Conservation (phyloP, 352 stramenopile genomes). For the Phytophthora pistaciae region DNA sequence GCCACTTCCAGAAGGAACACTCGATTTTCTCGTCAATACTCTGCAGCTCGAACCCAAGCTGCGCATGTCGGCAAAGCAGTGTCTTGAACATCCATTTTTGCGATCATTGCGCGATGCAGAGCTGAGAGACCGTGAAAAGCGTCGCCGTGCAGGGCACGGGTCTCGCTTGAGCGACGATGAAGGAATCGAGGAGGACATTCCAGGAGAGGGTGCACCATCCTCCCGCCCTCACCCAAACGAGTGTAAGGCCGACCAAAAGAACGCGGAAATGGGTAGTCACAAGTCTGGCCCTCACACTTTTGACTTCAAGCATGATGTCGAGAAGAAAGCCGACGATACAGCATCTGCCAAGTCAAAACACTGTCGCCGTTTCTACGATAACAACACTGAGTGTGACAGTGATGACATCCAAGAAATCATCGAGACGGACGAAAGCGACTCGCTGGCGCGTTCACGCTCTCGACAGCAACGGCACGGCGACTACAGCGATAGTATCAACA, state of each 20-base stretch:
- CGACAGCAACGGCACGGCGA: constrained; percentile 6
- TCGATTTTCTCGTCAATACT: constrained; percentile 76
- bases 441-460: constrained; percentile 13
- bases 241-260: constrained; percentile 32
- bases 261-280: not conserved
- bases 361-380: constrained; percentile 25
- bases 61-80: constrained; percentile 59
- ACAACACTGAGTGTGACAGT: constrained; percentile 64
- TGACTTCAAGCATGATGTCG: constrained; percentile 41
- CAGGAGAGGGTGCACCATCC: constrained; percentile 40
- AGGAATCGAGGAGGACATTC: constrained; percentile 86
- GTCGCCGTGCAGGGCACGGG: constrained; percentile 11
- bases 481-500: constrained; percentile 7
- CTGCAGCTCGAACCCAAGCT: constrained; percentile 71
- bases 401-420: constrained; percentile 89
- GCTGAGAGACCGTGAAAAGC: constrained; percentile 55
- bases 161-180: constrained; percentile 49
- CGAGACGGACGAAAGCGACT: constrained; percentile 57
- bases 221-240: constrained; percentile 7
- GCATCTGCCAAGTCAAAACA: constrained; percentile 32
- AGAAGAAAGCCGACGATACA: constrained; percentile 3
- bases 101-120: constrained; percentile 61
- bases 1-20: constrained; percentile 56
- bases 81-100: constrained; percentile 71
- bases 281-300: constrained; percentile 36